Percentiles rank a stretch among this genome's conserved stretches.
Evolutionary conservation across 2,329 filamentous ascomycete species (phyloP).

Genomic region (Penicillium sp.): DNA sequence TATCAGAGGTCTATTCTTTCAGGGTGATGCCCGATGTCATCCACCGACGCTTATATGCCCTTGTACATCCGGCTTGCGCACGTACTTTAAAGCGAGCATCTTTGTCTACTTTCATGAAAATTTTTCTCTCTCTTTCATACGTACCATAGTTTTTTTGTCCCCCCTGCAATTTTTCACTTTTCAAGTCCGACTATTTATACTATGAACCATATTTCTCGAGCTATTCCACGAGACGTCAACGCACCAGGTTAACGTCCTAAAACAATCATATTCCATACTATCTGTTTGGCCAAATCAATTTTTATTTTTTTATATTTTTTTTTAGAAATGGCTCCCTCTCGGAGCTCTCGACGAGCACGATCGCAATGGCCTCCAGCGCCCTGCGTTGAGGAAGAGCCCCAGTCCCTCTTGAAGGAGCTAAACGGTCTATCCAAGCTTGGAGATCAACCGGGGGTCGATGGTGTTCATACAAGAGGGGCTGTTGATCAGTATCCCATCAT

Average conservation of each 20-base stretch:
- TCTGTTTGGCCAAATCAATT: conserved; percentile 13
- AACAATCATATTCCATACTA: background rate
- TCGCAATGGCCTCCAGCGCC: conserved; percentile 45
- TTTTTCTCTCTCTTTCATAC: conserved; percentile 7
- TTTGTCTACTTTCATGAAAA: conserved; percentile 21
- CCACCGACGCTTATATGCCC: conserved; percentile 24
- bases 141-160: conserved; percentile 1
- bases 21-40: conserved; percentile 26
- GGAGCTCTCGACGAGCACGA: conserved; percentile 20
- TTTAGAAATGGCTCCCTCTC: conserved; percentile 24
- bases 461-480: conserved; percentile 38
- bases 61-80: conserved; percentile 12
- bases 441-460: conserved; percentile 35
- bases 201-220: conserved; percentile 21
- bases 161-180: conserved; percentile 3
- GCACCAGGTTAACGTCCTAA: conserved; percentile 24
- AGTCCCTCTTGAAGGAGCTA: conserved; percentile 44
- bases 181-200: conserved; percentile 15
- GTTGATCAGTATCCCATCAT: conserved; percentile 49
- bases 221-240: conserved; percentile 17
- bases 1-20: conserved; percentile 20
- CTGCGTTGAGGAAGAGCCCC: conserved; percentile 47
- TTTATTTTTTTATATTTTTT: background rate
- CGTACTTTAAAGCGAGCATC: conserved; percentile 12
- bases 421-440: conserved; percentile 32